Evolutionary conservation across 1,139 yeast genomes (phyloP).

Genomic region (Pneumocystis sp.): DNA sequence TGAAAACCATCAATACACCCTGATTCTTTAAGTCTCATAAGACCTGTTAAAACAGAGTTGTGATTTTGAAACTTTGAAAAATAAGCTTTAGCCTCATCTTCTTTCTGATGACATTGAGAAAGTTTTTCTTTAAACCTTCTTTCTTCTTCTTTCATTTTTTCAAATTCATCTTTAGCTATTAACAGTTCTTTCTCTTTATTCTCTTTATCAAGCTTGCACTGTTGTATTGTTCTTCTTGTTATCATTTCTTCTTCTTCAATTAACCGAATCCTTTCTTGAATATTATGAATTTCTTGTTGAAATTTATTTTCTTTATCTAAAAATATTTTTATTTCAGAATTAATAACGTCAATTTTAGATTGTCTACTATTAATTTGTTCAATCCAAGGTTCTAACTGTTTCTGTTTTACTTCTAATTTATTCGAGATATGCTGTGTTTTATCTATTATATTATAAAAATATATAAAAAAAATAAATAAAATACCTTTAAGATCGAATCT

Average conservation of each 20-base stretch:
- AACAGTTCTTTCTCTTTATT: background rate
- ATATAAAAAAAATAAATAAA: background rate
- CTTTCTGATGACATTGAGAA: constrained; percentile 42
- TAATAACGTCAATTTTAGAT: constrained; percentile 48
- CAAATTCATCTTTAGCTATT: constrained; percentile 5
- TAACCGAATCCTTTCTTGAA: constrained; percentile 39
- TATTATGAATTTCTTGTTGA: constrained; percentile 37
- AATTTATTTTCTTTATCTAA: constrained; percentile 34
- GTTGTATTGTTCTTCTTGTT: background rate
- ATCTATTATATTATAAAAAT: background rate
- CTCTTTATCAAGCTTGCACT: background rate
- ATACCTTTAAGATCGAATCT: constrained; percentile 47
- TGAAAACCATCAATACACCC: constrained; percentile 79
- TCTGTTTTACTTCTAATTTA: constrained; percentile 49
- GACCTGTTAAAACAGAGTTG: constrained; percentile 55
- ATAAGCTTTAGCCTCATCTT: constrained; percentile 49
- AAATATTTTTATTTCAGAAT: constrained; percentile 50
- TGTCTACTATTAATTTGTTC: constrained; percentile 50
- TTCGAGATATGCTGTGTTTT: constrained; percentile 55
- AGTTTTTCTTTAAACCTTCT: constrained; percentile 41
- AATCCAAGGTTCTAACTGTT: constrained; percentile 71
- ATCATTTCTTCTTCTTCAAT: background rate
- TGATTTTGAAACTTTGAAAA: constrained; percentile 48
- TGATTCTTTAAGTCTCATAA: constrained; percentile 53
- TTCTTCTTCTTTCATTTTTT: constrained; percentile 34